Conservation (phyloP, 2,329 filamentous ascomycete genomes). For the Furcasterigmium furcatum region DNA sequence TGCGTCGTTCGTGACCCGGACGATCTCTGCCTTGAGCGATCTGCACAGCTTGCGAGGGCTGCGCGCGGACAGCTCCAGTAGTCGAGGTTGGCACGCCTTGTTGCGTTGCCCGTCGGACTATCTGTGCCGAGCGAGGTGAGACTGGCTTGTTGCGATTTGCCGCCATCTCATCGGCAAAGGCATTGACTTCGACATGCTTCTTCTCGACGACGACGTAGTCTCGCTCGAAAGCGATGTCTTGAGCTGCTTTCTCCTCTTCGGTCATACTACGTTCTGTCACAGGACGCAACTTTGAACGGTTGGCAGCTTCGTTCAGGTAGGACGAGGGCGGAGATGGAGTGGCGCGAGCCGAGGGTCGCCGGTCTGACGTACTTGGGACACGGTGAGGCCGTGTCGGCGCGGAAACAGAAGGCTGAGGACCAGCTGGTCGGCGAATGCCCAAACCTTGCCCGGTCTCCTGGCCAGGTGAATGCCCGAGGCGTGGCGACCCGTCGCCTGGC, state of each 20-base stretch:
- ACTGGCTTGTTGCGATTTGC: slow-evolving; percentile 66
- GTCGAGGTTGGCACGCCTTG: slow-evolving; percentile 68
- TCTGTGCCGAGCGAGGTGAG: slow-evolving; percentile 56
- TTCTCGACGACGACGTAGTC: slow-evolving; percentile 98
- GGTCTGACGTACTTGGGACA: slow-evolving; percentile 35
- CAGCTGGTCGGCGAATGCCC: slow-evolving; percentile 48
- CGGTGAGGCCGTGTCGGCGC: slow-evolving; percentile 42
- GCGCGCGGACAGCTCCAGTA: slow-evolving; percentile 65
- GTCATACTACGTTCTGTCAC: slow-evolving; percentile 30
- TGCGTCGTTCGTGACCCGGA: slow-evolving; percentile 68
- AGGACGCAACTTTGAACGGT: slow-evolving; percentile 20
- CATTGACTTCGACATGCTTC: slow-evolving; percentile 92
- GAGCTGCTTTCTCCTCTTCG: slow-evolving; percentile 70
- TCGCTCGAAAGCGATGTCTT: slow-evolving; percentile 85
- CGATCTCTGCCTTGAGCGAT: slow-evolving; percentile 64
- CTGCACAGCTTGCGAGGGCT: slow-evolving; percentile 70
- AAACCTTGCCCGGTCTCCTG: slow-evolving; percentile 45
- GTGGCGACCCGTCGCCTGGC: slow-evolving; percentile 26
- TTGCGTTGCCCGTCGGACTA: slow-evolving; percentile 74
- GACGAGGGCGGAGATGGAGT: slow-evolving; percentile 27
- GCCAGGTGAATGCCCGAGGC: slow-evolving; percentile 39
- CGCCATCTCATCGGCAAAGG: slow-evolving; percentile 91
- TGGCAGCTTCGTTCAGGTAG: slow-evolving; percentile 28
- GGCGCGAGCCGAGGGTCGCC: slow-evolving; percentile 25
- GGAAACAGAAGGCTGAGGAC: slow-evolving; percentile 43